Evolutionary conservation across 2,329 filamentous ascomycete species (phyloP).

Genomic region (Zelopaecilomyces penicillatus): DNA sequence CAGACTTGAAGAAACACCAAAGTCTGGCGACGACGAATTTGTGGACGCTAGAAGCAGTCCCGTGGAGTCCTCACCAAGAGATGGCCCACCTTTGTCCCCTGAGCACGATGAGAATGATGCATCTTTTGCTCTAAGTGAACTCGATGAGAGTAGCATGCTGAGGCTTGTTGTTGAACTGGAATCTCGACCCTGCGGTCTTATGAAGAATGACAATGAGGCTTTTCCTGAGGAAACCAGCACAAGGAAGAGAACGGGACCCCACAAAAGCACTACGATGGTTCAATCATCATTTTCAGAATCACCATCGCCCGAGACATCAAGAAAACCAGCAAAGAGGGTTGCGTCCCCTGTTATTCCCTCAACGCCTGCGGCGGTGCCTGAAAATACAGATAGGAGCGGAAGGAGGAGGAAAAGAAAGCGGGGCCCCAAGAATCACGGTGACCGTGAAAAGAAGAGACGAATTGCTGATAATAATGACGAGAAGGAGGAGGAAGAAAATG

Average conservation of each 20-base stretch:
- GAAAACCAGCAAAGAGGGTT: conserved; percentile 7
- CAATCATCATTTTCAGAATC: neutral
- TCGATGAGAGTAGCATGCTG: conserved; percentile 39
- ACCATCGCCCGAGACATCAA: conserved; percentile 6
- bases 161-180: conserved; percentile 43
- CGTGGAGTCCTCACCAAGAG: conserved; percentile 12
- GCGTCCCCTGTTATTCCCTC: conserved; percentile 15
- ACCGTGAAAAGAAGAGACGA: conserved; percentile 22
- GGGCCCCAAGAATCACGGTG: conserved; percentile 12
- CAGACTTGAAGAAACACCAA: conserved; percentile 28
- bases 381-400: conserved; percentile 1
- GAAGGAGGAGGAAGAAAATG: conserved; percentile 11
- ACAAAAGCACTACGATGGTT: no score
- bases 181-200: conserved; percentile 23
- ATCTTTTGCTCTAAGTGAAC: conserved; percentile 35
- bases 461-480: conserved; percentile 11
- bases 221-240: no score
- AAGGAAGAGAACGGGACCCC: no score
- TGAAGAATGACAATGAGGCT: neutral
- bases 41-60: conserved; percentile 42
- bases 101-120: conserved; percentile 13
- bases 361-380: conserved; percentile 12
- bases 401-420: conserved; percentile 24
- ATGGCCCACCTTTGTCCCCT: neutral
- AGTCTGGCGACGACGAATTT: conserved; percentile 37